phyloP scores from a whole-genome alignment of 345 rosid species.

The Erodium maritimum region DNA sequence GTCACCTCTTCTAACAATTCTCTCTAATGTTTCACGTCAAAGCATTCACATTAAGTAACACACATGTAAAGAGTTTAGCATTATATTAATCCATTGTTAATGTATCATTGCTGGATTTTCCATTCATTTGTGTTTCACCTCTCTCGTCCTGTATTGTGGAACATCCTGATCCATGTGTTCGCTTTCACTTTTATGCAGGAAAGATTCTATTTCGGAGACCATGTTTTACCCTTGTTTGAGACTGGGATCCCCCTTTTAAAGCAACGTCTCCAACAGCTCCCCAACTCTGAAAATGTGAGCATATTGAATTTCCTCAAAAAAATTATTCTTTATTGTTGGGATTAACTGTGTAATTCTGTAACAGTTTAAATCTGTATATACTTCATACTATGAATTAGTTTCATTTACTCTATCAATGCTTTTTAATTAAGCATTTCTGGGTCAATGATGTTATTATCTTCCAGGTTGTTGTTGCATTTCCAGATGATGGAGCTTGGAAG shows the following conservation, averaged over 20 bases:
- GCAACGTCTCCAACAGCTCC: conserved; percentile 73
- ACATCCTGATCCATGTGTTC: neutral
- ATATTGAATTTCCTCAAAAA: neutral
- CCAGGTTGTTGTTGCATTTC: conserved; percentile 86
- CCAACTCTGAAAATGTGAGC: conserved; percentile 59
- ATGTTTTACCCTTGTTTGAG: conserved; percentile 92
- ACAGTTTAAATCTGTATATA: too few relatives aligned
- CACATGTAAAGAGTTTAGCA: too few relatives aligned
- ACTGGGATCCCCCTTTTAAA: conserved; percentile 89
- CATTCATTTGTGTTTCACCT: too few relatives aligned
- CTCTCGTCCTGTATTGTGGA: neutral
- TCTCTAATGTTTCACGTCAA: too few relatives aligned
- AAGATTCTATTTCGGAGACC: conserved; percentile 91
- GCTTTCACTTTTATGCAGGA: conserved; percentile 38
- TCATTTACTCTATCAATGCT: too few relatives aligned
- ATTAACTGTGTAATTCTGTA: neutral
- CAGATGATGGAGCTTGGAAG: conserved; percentile 99
- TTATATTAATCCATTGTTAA: too few relatives aligned
- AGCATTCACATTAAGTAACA: too few relatives aligned
- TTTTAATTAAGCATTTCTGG: neutral
- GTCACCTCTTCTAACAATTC: too few relatives aligned
- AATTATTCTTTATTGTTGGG: conserved; percentile 2
- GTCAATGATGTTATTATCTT: conserved; percentile 1
- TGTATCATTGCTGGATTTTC: too few relatives aligned
- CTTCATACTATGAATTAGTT: too few relatives aligned